Percentiles rank a stretch among this genome's conserved stretches.
Evolutionary conservation across 1,139 yeast species (phyloP).

Genomic region (Candida sanyaensis): DNA sequence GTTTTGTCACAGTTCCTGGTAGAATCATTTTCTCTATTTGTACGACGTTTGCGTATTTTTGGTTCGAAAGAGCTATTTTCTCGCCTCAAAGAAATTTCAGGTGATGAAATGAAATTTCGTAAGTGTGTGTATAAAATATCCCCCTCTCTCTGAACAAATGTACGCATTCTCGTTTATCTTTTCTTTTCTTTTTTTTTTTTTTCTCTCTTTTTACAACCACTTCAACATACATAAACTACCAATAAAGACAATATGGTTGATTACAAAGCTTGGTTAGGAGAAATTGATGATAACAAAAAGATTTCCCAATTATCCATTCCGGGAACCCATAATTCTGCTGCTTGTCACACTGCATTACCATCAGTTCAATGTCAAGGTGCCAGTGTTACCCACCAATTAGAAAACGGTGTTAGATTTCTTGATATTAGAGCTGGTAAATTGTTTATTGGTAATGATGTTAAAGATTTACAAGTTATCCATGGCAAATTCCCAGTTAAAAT

Average conservation of each 20-base stretch:
- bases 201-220: not conserved
- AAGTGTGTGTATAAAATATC: too few relatives aligned
- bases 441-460: constrained; percentile 46
- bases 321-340: constrained; percentile 82
- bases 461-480: constrained; percentile 65
- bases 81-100: too few relatives aligned
- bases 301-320: constrained; percentile 65
- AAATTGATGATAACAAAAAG: constrained; percentile 52
- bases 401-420: constrained; percentile 72
- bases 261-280: constrained; percentile 55
- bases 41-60: too few relatives aligned
- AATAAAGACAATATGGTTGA: constrained; percentile 29
- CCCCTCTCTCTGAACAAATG: too few relatives aligned
- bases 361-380: constrained; percentile 79
- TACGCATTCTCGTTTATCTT: not conserved
- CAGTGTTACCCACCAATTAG: constrained; percentile 60
- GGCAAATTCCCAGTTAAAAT: constrained; percentile 75
- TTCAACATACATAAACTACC: not conserved
- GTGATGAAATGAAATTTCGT: too few relatives aligned
- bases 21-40: too few relatives aligned
- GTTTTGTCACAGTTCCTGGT: not conserved
- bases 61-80: too few relatives aligned
- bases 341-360: constrained; percentile 71
- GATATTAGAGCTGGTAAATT: constrained; percentile 69
- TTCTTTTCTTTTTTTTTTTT: not conserved